A percentile compares a stretch with the other conserved stretches of the same genome.
Conservation (phyloP, 2,329 filamentous ascomycete species). For the Trichothecium sympodiale region DNA sequence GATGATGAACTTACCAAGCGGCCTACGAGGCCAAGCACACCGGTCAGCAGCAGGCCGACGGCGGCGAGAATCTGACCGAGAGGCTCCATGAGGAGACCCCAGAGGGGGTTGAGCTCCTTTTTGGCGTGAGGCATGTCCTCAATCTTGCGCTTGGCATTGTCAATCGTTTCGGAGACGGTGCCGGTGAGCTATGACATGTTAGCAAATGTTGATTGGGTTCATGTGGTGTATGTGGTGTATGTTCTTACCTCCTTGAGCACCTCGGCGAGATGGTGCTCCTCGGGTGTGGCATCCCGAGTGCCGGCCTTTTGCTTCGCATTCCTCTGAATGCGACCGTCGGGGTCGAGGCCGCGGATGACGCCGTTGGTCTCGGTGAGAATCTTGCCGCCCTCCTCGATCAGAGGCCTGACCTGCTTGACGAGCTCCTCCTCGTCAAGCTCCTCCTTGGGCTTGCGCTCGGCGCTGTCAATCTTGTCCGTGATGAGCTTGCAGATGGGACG, state of each 20-base stretch:
- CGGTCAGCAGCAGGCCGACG: slow-evolving; percentile 70
- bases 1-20: slow-evolving; percentile 39
- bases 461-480: slow-evolving; percentile 69
- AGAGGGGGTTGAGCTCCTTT: slow-evolving; percentile 88
- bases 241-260: slow-evolving; percentile 60
- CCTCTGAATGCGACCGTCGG: slow-evolving; percentile 73
- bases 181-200: slow-evolving; percentile 49
- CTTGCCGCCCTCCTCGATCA: slow-evolving; percentile 75
- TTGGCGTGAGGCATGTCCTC: slow-evolving; percentile 88
- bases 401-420: slow-evolving; percentile 73
- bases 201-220: slow-evolving; percentile 5
- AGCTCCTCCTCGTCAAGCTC: slow-evolving; percentile 85
- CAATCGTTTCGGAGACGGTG: slow-evolving; percentile 71
- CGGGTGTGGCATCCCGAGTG: slow-evolving; percentile 52
- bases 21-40: slow-evolving; percentile 77
- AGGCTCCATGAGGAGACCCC: slow-evolving; percentile 72
- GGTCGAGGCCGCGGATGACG: slow-evolving; percentile 75
- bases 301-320: slow-evolving; percentile 75
- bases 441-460: slow-evolving; percentile 71
- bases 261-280: slow-evolving; percentile 78
- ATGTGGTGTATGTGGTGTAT: background rate
- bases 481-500: slow-evolving; percentile 81
- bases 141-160: slow-evolving; percentile 79
- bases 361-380: slow-evolving; percentile 83
- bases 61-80: slow-evolving; percentile 87